phyloP scores from a whole-genome alignment of 2,329 filamentous ascomycete species.

The Aspergillus oerlinghausenensis region DNA sequence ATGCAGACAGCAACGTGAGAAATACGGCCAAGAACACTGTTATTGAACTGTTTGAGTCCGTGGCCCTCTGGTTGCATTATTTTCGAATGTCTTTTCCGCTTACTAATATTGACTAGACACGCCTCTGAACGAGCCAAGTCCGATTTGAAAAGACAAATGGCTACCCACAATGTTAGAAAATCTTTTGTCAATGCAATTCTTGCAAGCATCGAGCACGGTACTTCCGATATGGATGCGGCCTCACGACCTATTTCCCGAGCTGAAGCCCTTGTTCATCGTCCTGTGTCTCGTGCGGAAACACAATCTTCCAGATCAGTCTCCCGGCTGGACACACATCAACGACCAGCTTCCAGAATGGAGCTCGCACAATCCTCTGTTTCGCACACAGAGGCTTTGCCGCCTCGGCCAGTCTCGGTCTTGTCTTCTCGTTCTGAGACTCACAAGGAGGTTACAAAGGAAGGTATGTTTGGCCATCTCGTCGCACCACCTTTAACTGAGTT shows the following conservation, averaged over 20 bases:
- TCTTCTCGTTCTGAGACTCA: not conserved
- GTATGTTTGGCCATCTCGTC: not conserved
- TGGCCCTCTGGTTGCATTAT: not conserved
- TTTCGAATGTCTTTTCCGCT: not conserved
- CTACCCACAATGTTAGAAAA: conserved; percentile 77
- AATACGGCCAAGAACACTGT: conserved; percentile 78
- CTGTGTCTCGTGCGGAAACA: conserved; percentile 24
- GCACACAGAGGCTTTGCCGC: not conserved
- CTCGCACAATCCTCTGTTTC: not conserved
- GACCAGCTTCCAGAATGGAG: not conserved
- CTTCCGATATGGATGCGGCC: conserved; percentile 14
- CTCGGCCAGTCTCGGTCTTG: not conserved
- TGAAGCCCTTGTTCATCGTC: conserved; percentile 22
- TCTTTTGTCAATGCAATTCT: conserved; percentile 80
- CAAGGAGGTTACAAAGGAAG: not conserved
- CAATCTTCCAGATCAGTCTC: not conserved
- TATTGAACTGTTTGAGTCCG: conserved; percentile 78
- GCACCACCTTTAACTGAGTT: not conserved
- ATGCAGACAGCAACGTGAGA: conserved; percentile 81
- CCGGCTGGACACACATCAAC: not conserved
- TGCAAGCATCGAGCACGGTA: conserved; percentile 60
- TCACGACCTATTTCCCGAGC: conserved; percentile 20
- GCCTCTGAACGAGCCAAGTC: conserved; percentile 80
- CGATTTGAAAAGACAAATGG: conserved; percentile 81
- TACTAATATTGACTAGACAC: conserved; percentile 46